Base-by-base conservation (phyloP, 1,139 yeast genomes). In the Zygoascus hellenicus region DNA sequence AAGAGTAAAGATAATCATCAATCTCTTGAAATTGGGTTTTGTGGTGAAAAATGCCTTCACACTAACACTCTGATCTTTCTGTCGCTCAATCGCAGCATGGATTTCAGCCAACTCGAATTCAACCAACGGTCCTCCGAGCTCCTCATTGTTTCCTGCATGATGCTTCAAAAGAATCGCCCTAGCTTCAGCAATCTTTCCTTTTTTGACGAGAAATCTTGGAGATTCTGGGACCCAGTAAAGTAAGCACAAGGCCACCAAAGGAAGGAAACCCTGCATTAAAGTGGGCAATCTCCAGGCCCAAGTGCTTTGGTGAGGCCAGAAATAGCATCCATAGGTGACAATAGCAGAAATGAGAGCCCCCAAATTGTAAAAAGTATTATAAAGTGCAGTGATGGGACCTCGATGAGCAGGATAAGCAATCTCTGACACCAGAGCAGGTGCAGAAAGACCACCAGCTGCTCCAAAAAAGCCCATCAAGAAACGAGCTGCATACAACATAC, bases 151-250 rank as follows among this genome's bases (percentile, higher is more conserved):
- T 11, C 51, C 57, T 17, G 54, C 60, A 38, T 57, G 62, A 31
- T 45, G 48, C 39, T 53, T 52, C 11, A 42, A 44, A 9, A 68
- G 51, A 36, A 65, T 49, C 37, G 10, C 35, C 15, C 38, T 68
- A 14, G 80, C 79, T 32, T 65, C 63, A 1, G 53, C 67, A 42
- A 68, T 62, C 36, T 62, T 60, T 35, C 63, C 64, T 52, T 64
- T 68, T 31, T 71, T 65, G 41, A 74, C 70, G 58, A 65, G 69
- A 70, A 75, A 77, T 70, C 80, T 75, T 42, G 83, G 82, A 16
- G 80, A 70, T 56, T 77, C 81, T 34, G 82, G 81, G 51, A 69
- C 68, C 58, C 62, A 52, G 34, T 41, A 49, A 11, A 53, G 54
- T 11, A 53, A 38, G 41, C 47, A 9, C 15, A 54, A 14, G 52